Conservation (phyloP, 176 grass and related monocot genomes). For the Bothriochloa decipiens region DNA sequence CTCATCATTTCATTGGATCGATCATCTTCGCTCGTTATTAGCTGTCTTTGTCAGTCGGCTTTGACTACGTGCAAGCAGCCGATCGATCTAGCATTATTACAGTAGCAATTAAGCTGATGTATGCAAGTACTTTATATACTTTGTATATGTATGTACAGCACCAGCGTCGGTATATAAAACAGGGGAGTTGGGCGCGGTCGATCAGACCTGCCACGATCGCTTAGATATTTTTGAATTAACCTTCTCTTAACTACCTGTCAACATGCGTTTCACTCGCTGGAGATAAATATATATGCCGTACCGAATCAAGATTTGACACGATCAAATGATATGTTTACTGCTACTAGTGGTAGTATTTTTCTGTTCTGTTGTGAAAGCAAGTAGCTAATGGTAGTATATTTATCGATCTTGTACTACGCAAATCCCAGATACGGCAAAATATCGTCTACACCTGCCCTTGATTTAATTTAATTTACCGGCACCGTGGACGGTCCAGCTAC, state of each 20-base stretch:
- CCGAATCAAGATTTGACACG: neutral
- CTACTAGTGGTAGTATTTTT: neutral
- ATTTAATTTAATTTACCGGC: conserved; percentile 30
- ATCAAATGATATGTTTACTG: neutral
- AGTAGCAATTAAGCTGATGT: neutral
- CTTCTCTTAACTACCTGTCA: neutral
- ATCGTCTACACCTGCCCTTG: neutral
- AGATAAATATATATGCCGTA: too few relatives aligned
- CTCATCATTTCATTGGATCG: too few relatives aligned
- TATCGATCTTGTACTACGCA: neutral
- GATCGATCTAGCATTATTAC: neutral
- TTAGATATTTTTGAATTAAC: neutral
- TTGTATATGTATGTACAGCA: neutral
- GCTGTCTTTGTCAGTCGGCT: too few relatives aligned
- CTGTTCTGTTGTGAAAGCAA: neutral
- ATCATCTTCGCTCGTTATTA: neutral
- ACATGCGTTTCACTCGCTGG: neutral
- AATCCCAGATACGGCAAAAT: conserved; percentile 26
- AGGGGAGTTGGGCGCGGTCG: neutral
- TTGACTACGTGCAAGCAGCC: neutral
- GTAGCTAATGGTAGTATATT: neutral
- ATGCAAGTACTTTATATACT: neutral
- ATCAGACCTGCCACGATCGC: neutral
- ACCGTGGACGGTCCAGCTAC: conserved; percentile 46
- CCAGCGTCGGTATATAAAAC: neutral